phyloP scores from a whole-genome alignment of 1,284 basidiomycete species.

The Pyrrhoderma noxium region DNA sequence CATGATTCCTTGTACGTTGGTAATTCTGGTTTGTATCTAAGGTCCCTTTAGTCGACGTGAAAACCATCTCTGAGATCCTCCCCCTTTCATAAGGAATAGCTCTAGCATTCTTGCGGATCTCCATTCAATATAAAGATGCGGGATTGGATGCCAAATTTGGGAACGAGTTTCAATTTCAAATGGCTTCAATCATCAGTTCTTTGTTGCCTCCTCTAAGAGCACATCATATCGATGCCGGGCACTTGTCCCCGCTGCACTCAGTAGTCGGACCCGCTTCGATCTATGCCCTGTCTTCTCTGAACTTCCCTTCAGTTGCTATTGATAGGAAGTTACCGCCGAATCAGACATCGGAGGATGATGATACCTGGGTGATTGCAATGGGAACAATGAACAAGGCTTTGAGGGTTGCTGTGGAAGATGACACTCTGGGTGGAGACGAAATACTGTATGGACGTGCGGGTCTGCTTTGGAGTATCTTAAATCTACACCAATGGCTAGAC shows the following conservation, averaged over 20 bases:
- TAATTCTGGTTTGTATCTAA: slow-evolving; percentile 7
- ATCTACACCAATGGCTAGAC: slow-evolving; percentile 3
- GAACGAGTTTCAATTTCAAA: slow-evolving; percentile 1
- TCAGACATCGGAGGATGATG: background rate
- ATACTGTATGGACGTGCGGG: slow-evolving; percentile 16
- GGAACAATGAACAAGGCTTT: slow-evolving; percentile 4
- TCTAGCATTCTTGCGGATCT: slow-evolving; percentile 14
- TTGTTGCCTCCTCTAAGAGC: slow-evolving; percentile 3
- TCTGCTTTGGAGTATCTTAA: slow-evolving; percentile 14
- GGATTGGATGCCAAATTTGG: slow-evolving; percentile 1
- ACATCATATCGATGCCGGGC: background rate
- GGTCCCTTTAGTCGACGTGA: background rate
- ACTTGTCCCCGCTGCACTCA: slow-evolving; percentile 13
- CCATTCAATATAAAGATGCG: slow-evolving; percentile 9
- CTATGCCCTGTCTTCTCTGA: slow-evolving; percentile 5
- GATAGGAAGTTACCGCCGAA: background rate
- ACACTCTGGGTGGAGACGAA: slow-evolving; percentile 11
- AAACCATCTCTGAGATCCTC: background rate
- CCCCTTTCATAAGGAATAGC: slow-evolving; percentile 6
- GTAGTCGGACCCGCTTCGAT: slow-evolving; percentile 9
- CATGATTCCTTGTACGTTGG: slow-evolving; percentile 13
- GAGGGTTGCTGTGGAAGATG: slow-evolving; percentile 2
- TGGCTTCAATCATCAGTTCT: slow-evolving; percentile 3
- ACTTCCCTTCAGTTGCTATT: slow-evolving; percentile 1
- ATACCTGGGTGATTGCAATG: slow-evolving; percentile 5